phyloP scores from a whole-genome alignment of 345 rosid species.

The Alliaria petiolata region DNA sequence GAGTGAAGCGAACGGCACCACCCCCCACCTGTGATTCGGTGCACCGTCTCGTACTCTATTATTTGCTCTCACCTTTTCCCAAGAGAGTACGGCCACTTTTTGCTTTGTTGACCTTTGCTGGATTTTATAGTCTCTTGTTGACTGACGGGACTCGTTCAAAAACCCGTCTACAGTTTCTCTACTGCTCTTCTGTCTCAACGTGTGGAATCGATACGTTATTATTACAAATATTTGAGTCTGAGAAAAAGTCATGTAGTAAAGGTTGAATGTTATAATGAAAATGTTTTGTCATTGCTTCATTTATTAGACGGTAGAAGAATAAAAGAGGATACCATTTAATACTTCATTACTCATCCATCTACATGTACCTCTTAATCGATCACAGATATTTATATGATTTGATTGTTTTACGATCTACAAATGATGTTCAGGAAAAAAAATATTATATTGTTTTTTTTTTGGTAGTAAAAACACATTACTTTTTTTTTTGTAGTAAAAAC shows the following conservation, averaged over 20 bases:
- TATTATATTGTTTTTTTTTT: too few relatives aligned
- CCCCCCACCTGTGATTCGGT: neutral
- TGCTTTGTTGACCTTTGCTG: conserved; percentile 32
- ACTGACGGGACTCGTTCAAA: conserved; percentile 14
- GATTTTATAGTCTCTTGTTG: conserved; percentile 13
- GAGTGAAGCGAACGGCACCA: conserved; percentile 8
- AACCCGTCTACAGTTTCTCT: neutral
- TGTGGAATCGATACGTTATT: conserved; percentile 13
- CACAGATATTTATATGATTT: neutral
- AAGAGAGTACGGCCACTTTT: conserved; percentile 26
- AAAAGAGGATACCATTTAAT: too few relatives aligned
- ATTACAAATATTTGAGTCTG: neutral
- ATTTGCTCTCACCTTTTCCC: neutral
- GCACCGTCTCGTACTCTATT: conserved; percentile 27
- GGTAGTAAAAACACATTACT: neutral
- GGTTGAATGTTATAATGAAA: neutral
- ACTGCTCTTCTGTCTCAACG: conserved; percentile 24
- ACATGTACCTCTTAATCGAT: conserved; percentile 1
- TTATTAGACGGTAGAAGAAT: conserved; percentile 27
- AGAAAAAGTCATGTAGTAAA: neutral
- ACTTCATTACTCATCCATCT: conserved; percentile 3
- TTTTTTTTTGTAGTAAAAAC: too few relatives aligned
- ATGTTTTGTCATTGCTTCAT: neutral
- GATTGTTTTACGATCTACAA: neutral
- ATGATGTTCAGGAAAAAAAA: too few relatives aligned